A percentile compares a stretch with the other conserved stretches of the same genome.
phyloP scores from a whole-genome alignment of 306 rosid genomes.

The Vachellia pachyceras region DNA sequence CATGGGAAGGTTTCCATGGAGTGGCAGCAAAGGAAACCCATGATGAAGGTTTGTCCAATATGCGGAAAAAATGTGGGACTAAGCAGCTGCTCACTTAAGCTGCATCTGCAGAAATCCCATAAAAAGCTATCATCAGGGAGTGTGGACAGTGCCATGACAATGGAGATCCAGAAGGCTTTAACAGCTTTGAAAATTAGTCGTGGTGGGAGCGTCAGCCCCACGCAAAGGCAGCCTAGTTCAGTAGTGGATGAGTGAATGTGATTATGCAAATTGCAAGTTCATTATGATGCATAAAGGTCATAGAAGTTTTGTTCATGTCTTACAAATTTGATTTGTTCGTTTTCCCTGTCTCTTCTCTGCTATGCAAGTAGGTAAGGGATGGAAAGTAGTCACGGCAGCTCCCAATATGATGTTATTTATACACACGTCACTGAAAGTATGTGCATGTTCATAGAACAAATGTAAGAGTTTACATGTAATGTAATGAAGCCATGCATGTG shows the following conservation, averaged over 20 bases:
- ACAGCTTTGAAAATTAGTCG: conserved; percentile 63
- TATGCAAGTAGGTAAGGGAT: neutral
- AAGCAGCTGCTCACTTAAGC: conserved; percentile 90
- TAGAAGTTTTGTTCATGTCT: neutral
- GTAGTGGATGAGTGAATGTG: conserved; percentile 48
- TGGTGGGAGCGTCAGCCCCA: conserved; percentile 74
- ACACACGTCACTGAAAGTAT: neutral
- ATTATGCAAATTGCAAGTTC: conserved; percentile 8
- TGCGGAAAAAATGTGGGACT: conserved; percentile 88
- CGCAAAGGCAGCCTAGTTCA: conserved; percentile 56
- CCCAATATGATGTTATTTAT: too few relatives aligned
- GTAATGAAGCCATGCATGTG: neutral
- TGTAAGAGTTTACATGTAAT: neutral
- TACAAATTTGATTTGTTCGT: neutral
- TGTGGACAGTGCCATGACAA: conserved; percentile 95
- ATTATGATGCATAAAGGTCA: neutral
- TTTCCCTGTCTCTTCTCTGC: neutral
- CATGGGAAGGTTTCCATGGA: conserved; percentile 85
- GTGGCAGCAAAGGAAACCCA: conserved; percentile 89
- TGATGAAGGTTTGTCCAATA: conserved; percentile 80
- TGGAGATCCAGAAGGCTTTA: conserved; percentile 85
- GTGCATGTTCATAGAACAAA: neutral
- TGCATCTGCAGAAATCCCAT: conserved; percentile 91
- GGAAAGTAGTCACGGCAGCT: neutral
- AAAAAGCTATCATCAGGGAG: conserved; percentile 89